A percentile compares a stretch with the other conserved stretches of the same genome.
Conservation (phyloP, 495 filamentous ascomycete genomes). For the Mycothermus thermophilus region DNA sequence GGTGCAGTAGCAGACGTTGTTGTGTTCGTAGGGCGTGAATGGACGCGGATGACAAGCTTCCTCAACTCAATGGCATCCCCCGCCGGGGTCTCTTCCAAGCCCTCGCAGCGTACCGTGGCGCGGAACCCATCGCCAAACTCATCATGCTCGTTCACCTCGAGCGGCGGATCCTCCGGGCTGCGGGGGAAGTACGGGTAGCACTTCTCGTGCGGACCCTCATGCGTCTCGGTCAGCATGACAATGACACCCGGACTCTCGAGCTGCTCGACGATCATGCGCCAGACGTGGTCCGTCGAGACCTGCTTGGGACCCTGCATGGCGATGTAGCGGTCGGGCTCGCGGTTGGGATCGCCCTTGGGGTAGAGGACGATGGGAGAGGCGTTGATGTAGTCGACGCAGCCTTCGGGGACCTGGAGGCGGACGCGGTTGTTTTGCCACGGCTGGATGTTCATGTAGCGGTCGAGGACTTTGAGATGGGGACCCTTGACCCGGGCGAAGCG, state of each 20-base stretch:
- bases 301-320: conserved; percentile 70
- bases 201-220: conserved; percentile 72
- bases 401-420: conserved; percentile 66
- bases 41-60: conserved; percentile 35
- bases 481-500: conserved; percentile 40
- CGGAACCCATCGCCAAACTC: conserved; percentile 52
- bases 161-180: conserved; percentile 35
- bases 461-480: conserved; percentile 39
- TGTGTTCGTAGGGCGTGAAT: conserved; percentile 2
- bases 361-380: conserved; percentile 75
- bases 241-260: conserved; percentile 66
- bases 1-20: too few species aligned
- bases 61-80: conserved; percentile 41
- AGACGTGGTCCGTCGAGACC: conserved; percentile 59
- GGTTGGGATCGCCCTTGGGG: conserved; percentile 21
- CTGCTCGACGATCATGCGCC: conserved; percentile 94
- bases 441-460: conserved; percentile 76
- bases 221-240: conserved; percentile 89
- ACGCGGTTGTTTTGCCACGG: conserved; percentile 79
- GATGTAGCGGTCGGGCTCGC: conserved; percentile 34
- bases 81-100: conserved; percentile 30
- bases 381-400: conserved; percentile 85
- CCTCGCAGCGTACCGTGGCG: conserved; percentile 38
- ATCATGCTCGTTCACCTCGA: conserved; percentile 43
- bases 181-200: conserved; percentile 84